Percentiles rank a stretch among this genome's conserved stretches.
These are phyloP conservation scores for Ogataea ganodermae DNA, from an alignment of 805 yeast genomes.

Conservation along the genomic window DNA sequence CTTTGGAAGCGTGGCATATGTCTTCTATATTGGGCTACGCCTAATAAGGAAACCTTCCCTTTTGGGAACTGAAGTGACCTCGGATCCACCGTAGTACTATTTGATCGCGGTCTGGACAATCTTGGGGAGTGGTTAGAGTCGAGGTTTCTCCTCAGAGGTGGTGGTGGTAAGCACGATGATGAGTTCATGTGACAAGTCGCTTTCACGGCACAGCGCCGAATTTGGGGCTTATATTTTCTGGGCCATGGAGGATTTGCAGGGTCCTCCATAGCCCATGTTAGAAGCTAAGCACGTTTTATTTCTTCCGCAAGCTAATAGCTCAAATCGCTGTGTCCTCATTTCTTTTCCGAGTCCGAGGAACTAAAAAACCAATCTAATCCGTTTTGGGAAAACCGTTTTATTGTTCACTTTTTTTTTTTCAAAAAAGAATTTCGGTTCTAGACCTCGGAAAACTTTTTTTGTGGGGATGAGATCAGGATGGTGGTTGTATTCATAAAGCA, in stretches of 20 bases:
- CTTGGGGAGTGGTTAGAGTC: too few relatives aligned
- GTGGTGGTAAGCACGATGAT: too few relatives aligned
- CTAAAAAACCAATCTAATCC: not conserved
- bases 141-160: too few relatives aligned
- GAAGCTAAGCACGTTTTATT: not conserved
- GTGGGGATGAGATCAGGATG: conserved; percentile 5
- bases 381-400: conserved; percentile 2
- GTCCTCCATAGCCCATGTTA: not conserved
- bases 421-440: conserved; percentile 2
- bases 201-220: too few relatives aligned
- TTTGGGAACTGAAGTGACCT: not conserved
- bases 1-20: too few relatives aligned
- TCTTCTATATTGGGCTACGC: too few relatives aligned
- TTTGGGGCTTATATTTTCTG: too few relatives aligned
- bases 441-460: not conserved
- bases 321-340: not conserved
- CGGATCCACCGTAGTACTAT: conserved; percentile 1
- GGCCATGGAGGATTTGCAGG: too few relatives aligned
- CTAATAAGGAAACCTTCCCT: not conserved
- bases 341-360: not conserved
- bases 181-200: too few relatives aligned
- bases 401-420: not conserved
- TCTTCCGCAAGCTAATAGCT: not conserved
- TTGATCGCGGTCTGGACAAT: too few relatives aligned
- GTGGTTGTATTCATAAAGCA: not conserved